phyloP scores from a whole-genome alignment of 2,329 filamentous ascomycete species.

The Neopestalotiopsis sp. region DNA sequence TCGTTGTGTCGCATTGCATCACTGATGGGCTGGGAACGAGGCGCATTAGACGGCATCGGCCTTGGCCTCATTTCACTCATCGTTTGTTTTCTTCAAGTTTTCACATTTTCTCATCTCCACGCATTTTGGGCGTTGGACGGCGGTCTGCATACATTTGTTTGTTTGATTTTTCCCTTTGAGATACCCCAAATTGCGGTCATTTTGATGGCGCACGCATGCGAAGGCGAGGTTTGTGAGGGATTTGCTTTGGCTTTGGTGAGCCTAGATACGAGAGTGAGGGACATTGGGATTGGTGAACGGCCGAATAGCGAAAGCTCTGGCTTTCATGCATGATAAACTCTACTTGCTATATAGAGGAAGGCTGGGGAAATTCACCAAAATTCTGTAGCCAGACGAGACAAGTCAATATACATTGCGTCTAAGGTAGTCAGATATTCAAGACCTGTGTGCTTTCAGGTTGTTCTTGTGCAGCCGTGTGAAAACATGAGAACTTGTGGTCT shows the following conservation, averaged over 20 bases:
- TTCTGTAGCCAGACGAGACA: too few species aligned
- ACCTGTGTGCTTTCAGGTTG: too few species aligned
- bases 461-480: too few species aligned
- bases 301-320: neutral
- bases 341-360: too few species aligned
- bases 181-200: neutral
- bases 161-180: neutral
- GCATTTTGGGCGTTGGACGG: neutral
- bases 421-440: too few species aligned
- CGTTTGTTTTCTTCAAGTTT: neutral
- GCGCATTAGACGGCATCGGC: neutral
- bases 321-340: too few species aligned
- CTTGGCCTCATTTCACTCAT: neutral
- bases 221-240: neutral
- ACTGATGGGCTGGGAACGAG: neutral
- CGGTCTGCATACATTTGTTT: neutral
- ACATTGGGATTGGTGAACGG: neutral
- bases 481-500: too few species aligned
- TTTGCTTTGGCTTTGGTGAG: neutral
- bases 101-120: neutral
- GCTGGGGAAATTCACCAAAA: too few species aligned
- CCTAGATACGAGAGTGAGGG: neutral
- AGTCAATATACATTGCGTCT: too few species aligned
- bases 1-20: neutral
- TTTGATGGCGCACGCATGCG: neutral